These are phyloP conservation scores for Glarea lozoyensis DNA, from an alignment of 495 filamentous ascomycete genomes.

Conservation along the genomic window DNA sequence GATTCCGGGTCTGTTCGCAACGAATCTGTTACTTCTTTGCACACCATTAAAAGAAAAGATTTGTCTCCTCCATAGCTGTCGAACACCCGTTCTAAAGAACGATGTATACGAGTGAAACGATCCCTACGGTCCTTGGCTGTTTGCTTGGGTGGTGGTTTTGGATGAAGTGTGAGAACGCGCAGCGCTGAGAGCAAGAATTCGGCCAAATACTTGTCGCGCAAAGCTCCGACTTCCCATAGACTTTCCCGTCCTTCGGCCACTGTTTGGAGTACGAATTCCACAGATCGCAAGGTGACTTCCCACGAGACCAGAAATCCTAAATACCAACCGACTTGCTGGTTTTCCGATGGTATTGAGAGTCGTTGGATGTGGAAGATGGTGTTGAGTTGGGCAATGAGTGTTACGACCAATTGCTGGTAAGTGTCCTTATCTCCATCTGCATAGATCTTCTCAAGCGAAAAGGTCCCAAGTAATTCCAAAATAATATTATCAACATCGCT, in stretches of 20 bases:
- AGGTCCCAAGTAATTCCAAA: constrained; percentile 27
- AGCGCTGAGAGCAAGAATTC: constrained; percentile 27
- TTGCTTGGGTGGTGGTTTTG: constrained; percentile 22
- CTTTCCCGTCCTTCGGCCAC: constrained; percentile 25
- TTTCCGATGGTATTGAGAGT: constrained; percentile 25
- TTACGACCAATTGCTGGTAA: constrained; percentile 24
- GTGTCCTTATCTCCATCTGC: constrained; percentile 16
- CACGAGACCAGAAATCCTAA: constrained; percentile 28
- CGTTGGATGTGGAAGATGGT: constrained; percentile 28
- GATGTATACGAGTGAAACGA: constrained; percentile 27
- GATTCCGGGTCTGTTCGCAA: constrained; percentile 24
- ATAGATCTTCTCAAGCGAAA: constrained; percentile 31
- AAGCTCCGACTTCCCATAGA: constrained; percentile 22
- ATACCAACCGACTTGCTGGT: constrained; percentile 25
- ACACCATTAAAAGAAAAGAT: constrained; percentile 26
- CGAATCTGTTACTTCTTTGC: constrained; percentile 24
- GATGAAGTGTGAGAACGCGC: constrained; percentile 27
- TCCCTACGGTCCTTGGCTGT: constrained; percentile 24
- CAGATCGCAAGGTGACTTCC: constrained; percentile 27
- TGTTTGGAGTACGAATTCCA: constrained; percentile 28
- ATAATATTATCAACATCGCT: constrained; percentile 31
- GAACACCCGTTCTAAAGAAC: constrained; percentile 24
- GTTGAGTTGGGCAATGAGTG: constrained; percentile 20
- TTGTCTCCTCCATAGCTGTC: constrained; percentile 27
- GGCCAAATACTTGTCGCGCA: constrained; percentile 28